Base-by-base conservation (phyloP, 2,329 filamentous ascomycete species). In the Aspergillus novoparasiticus region DNA sequence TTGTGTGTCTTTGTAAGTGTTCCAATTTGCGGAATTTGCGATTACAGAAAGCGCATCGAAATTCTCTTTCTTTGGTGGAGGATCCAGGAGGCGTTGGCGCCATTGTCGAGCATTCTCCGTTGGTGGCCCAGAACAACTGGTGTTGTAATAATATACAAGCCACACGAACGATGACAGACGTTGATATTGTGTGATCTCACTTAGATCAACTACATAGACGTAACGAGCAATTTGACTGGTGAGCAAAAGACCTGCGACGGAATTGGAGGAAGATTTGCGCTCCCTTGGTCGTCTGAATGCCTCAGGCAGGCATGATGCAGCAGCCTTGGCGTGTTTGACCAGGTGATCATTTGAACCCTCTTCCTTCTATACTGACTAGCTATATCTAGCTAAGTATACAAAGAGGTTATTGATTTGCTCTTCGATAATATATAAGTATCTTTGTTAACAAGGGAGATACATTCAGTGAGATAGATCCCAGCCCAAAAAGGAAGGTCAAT, bases 141-240 rank as follows among this genome's bases (percentile, higher is more conserved):
- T 41, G 0, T 41, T 39, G 34, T 12, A 39, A 19, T 8, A 9
- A 41, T 19, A 41, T 3, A 41, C 36, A 19, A 19, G 36, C 36
- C 12, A 41, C 14, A 19, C 16, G 0, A 41, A 9, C 36, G 2
- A 19, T 41, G 0, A 0, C 6, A 41, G 16, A 19, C 6, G 16
- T 19, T 19, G 14, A 9, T 41, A 41, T 41, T 2, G 34, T 6
- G 34, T 14, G 34, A 36, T 14, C 12, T 36, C 34, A 19, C 16
- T 19, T 16, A 19, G 36, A 8, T 41, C 6, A 19, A 41, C 14
- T 16, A 2, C 0, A 41, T 9, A 41, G 16, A 19, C 6, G 16
- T 41, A 41, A 19, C 19, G 16, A 41, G 36, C 36, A 41, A 19
- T 19, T 8, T 41, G 6, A 16, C 16, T 16, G 2, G 19, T 2